These are phyloP conservation scores for Loxodes magnus DNA, from an alignment of 73 alveolate species.

Conservation along the genomic window DNA sequence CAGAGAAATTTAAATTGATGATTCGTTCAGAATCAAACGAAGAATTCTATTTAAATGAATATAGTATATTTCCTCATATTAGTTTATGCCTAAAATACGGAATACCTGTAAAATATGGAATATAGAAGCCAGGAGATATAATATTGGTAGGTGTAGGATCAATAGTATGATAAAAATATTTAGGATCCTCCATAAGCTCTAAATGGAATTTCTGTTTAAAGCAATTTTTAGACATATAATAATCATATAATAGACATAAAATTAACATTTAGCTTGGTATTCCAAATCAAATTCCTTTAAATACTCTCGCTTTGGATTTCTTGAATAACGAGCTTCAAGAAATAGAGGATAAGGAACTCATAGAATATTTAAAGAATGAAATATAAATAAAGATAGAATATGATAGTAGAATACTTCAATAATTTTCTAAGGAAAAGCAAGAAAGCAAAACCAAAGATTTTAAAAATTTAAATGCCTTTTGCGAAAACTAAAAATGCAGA, in stretches of 20 bases:
- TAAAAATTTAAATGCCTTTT: too few species aligned
- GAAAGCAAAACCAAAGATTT: too few species aligned
- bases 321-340: slow-evolving; percentile 39
- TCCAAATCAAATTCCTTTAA: slow-evolving; percentile 27
- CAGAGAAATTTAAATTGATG: slow-evolving; percentile 15
- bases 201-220: slow-evolving; percentile 57
- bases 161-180: slow-evolving; percentile 47
- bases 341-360: background rate
- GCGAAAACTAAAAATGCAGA: too few species aligned
- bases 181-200: slow-evolving; percentile 37
- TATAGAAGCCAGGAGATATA: slow-evolving; percentile 38
- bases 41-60: slow-evolving; percentile 46
- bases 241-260: slow-evolving; percentile 31
- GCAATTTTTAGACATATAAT: slow-evolving; percentile 15
- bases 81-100: slow-evolving; percentile 27
- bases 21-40: slow-evolving; percentile 11
- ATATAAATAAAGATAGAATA: too few species aligned
- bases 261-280: slow-evolving; percentile 25
- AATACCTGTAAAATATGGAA: slow-evolving; percentile 23
- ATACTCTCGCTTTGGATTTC: slow-evolving; percentile 28
- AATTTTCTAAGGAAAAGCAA: too few species aligned
- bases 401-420: too few species aligned
- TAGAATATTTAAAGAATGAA: too few species aligned
- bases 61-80: slow-evolving; percentile 40
- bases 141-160: slow-evolving; percentile 54